Base-by-base conservation (phyloP, 805 yeast genomes). In the Kazachstania kunashirensis region DNA sequence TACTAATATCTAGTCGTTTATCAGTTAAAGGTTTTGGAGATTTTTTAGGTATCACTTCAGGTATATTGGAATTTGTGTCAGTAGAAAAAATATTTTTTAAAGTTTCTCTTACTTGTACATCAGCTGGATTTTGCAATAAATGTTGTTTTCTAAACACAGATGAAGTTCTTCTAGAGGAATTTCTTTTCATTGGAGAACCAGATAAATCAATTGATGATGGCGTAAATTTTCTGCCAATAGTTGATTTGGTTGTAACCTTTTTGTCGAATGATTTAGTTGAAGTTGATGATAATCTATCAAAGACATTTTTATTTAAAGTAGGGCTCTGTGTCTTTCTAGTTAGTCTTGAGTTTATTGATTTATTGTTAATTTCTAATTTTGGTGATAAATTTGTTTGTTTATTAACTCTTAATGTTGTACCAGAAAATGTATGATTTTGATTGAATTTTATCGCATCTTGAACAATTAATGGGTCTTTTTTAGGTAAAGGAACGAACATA, bases 401-500 rank as follows among this genome's bases (percentile, higher is more conserved):
- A 14, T 15, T 33, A 12, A 20, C 23, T 17, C 29, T 30, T 11
- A 29, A 16, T 7, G 39, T 31, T 19, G 39, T 12, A 15, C 39
- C 39, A 18, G 39, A 36, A 16, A 30, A 25, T 12, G 39, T 36
- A 20, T 36, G 33, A 15, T 36, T 36, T 24, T 32, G 13, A 14
- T 20, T 31, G 12, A 36, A 30, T 12, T 31, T 26, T 1, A 25
- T 12, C 2, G 31, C 12, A 8, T 32, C 26, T 27, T 43, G 51
- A 1, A 54, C 50, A 5, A 55, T 42, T 12, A 58, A 37, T 14
- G 61, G 62, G 41, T 55, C 58, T 37, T 57, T 57, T 24, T 48
- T 50, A 2, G 63, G 63, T 27, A 58, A 38, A 5, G 63, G 63
- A 8, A 54, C 53, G 43, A 55, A 58, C 55, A 57, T 49, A 37